phyloP scores from a whole-genome alignment of 2,329 filamentous ascomycete genomes.

The Rugonectria rugulosa region DNA sequence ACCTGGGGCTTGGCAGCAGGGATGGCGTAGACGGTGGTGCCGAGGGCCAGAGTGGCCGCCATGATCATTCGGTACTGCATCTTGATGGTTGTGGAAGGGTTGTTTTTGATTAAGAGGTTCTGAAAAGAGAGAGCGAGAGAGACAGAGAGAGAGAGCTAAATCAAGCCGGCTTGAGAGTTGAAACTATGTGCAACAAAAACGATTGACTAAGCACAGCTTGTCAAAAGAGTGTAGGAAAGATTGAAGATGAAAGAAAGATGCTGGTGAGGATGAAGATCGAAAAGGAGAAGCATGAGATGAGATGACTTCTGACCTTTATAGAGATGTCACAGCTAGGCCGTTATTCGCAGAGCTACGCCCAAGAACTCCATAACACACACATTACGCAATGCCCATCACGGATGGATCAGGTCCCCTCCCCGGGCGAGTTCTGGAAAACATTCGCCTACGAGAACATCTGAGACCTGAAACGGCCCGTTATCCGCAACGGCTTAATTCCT shows the following conservation, averaged over 20 bases:
- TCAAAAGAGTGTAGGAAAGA: slow-evolving; percentile 34
- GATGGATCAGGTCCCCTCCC: not conserved
- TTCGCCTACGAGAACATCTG: no score
- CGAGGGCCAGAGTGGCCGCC: slow-evolving; percentile 34
- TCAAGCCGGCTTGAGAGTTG: no score
- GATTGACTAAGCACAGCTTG: slow-evolving; percentile 39
- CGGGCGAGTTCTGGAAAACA: not conserved
- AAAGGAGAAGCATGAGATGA: not conserved
- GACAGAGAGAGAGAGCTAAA: no score
- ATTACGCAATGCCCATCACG: not conserved
- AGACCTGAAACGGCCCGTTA: not conserved
- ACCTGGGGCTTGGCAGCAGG: slow-evolving; percentile 33
- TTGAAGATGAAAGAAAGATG: slow-evolving; percentile 23
- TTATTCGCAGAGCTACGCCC: no score
- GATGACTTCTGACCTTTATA: slow-evolving; percentile 26
- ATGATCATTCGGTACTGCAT: slow-evolving; percentile 41
- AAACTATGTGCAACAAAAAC: slow-evolving; percentile 25
- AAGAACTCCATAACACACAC: no score
- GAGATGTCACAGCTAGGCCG: not conserved
- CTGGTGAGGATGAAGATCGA: slow-evolving; percentile 25
- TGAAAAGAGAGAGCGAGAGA: not conserved
- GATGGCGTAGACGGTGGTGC: slow-evolving; percentile 29
- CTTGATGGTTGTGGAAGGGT: slow-evolving; percentile 17
- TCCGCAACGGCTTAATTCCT: not conserved
- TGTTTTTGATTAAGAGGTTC: not conserved